Base-by-base conservation (phyloP, 345 rosid species). In the Gossypium herbaceum region DNA sequence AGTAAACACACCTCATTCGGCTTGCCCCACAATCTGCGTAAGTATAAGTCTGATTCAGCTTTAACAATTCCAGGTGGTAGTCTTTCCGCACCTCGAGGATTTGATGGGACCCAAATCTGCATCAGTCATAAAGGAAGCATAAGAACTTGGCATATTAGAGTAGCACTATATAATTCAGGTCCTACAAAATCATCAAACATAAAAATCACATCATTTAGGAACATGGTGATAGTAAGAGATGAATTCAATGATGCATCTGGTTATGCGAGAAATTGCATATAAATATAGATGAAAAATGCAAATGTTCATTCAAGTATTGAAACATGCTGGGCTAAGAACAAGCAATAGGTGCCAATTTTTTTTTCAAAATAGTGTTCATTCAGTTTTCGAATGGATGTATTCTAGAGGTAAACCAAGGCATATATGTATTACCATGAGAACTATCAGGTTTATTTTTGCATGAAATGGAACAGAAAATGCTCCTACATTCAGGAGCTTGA, bases 31-130 rank as follows among this genome's bases (percentile, higher is more conserved):
- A 96, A 82, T 84, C 98, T 87, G 64, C 90, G 97, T 56, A 83
- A 63, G 80, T 92, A 88, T 61, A 87, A 87, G 75, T 96, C 99
- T 54, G 99, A 90, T 79, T 96, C 95, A 29, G 94, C 94, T 44
- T 77, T 84, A 79, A 96, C 59, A 74, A 96, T 92, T 81, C 93
- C 89, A 4, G 97, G 95, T 25, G 99, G 94, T 76, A 96, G 83
- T 74, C 89, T 82, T 85, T 96, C 97, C 13, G 97, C 94, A 60
- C 99, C 99, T 77, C 89, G 93, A 72, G 99, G 98, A 86, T 96
- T 96, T 60, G 97, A 85, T 24, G 99, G 88, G 73, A 86, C 97
- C 98, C 98, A 96, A 48, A 96, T 92, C 99, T 96, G 86, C 67
- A 60, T 45, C 59, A 78, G 45, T 51, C 75, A 75, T 10, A 25